These are phyloP conservation scores for Aspergillus felis DNA, from an alignment of 2,329 filamentous ascomycete species.

Conservation along the genomic window DNA sequence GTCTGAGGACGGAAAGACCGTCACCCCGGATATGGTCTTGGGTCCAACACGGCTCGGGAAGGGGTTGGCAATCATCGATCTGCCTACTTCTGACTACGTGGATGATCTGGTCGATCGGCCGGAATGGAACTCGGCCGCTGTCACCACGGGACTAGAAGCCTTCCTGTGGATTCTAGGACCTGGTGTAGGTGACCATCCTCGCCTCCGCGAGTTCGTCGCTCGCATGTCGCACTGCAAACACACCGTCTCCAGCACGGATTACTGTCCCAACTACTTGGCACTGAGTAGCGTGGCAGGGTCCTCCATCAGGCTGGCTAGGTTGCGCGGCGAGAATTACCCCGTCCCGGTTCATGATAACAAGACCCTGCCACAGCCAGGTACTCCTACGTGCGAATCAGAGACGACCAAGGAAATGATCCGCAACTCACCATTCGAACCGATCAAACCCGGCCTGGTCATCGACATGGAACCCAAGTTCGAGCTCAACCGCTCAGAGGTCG, in stretches of 20 bases:
- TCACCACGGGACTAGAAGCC: conserved; percentile 64
- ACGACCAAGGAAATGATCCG: conserved; percentile 8
- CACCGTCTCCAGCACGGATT: conserved; percentile 70
- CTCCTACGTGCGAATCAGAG: conserved; percentile 16
- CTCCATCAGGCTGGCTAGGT: conserved; percentile 63
- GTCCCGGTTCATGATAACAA: conserved; percentile 64
- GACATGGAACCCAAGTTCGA: conserved; percentile 45
- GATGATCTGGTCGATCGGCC: conserved; percentile 63
- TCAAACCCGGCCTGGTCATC: conserved; percentile 42
- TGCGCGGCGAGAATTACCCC: conserved; percentile 72
- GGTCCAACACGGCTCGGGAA: conserved; percentile 62
- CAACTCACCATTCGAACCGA: conserved; percentile 26
- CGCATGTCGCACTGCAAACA: conserved; percentile 63
- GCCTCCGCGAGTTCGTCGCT: conserved; percentile 66
- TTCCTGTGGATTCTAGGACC: conserved; percentile 80
- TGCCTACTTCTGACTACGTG: conserved; percentile 69
- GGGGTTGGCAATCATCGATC: conserved; percentile 75
- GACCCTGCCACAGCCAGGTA: conserved; percentile 37
- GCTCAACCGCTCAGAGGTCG: conserved; percentile 28
- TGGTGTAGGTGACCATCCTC: conserved; percentile 59
- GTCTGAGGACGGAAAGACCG: conserved; percentile 60
- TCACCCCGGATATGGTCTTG: conserved; percentile 86
- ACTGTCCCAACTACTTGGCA: conserved; percentile 70
- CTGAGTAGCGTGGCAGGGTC: conserved; percentile 64
- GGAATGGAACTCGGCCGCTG: conserved; percentile 64